These are phyloP conservation scores for Fusarium xyrophilum DNA, from an alignment of 2,329 filamentous ascomycete species.

Conservation along the genomic window DNA sequence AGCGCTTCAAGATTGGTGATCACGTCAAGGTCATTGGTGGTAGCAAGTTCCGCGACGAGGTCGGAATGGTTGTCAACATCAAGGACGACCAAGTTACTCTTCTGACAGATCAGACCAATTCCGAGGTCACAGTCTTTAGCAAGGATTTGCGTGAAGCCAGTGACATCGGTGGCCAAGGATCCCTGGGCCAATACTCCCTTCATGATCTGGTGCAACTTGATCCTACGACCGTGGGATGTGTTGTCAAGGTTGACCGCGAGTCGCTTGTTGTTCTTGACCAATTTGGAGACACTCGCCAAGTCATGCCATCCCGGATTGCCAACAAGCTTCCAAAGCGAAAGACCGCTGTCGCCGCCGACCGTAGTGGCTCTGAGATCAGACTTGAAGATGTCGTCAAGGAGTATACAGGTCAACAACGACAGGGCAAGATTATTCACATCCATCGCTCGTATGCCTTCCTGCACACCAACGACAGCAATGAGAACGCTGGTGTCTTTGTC, in stretches of 20 bases:
- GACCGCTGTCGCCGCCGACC: conserved; percentile 87
- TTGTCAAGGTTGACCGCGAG: conserved; percentile 95
- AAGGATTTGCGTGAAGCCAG: conserved; percentile 94
- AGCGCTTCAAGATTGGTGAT: conserved; percentile 90
- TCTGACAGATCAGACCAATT: conserved; percentile 89
- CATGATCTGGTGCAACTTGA: conserved; percentile 96
- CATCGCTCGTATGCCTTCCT: conserved; percentile 92
- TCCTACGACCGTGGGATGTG: conserved; percentile 87
- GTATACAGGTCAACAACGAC: conserved; percentile 80
- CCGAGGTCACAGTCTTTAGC: conserved; percentile 96
- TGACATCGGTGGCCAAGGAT: conserved; percentile 85
- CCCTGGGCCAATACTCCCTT: conserved; percentile 86
- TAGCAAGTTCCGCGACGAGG: conserved; percentile 91
- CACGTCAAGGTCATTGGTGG: conserved; percentile 99
- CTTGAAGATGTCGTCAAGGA: conserved; percentile 93
- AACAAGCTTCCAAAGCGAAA: conserved; percentile 86
- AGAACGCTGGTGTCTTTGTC: conserved; percentile 91
- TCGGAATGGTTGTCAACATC: conserved; percentile 96
- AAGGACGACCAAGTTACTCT: conserved; percentile 91
- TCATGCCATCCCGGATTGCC: conserved; percentile 90
- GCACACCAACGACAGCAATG: conserved; percentile 80
- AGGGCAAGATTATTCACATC: conserved; percentile 91
- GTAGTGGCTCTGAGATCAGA: conserved; percentile 91
- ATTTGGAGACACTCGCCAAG: conserved; percentile 79
- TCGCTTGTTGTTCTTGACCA: conserved; percentile 90